These are phyloP conservation scores for Leishmania braziliensis DNA, from an alignment of 208 protist species.

Conservation along the genomic window DNA sequence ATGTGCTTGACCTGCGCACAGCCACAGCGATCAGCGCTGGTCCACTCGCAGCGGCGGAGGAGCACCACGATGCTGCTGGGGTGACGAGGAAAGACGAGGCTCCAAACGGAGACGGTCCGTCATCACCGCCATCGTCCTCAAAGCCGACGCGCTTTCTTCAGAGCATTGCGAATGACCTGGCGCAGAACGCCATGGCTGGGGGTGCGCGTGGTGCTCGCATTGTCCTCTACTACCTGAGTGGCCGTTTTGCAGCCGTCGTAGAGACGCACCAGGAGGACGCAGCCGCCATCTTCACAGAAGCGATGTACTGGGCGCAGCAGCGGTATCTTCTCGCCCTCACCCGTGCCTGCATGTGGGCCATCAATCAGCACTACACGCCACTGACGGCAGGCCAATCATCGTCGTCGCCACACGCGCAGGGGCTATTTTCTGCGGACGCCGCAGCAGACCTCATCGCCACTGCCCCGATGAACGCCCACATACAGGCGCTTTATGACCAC, in stretches of 20 bases:
- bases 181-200: neutral
- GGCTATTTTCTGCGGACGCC: neutral
- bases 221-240: slow-evolving; percentile 27
- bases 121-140: neutral
- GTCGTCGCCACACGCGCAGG: neutral
- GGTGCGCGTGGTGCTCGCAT: slow-evolving; percentile 27
- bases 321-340: slow-evolving; percentile 20
- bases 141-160: slow-evolving; percentile 17
- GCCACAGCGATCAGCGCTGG: neutral
- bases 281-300: neutral
- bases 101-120: neutral
- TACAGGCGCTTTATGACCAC: slow-evolving; percentile 46
- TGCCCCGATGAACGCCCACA: slow-evolving; percentile 15
- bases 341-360: slow-evolving; percentile 21
- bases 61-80: neutral
- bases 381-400: neutral
- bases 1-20: slow-evolving; percentile 18
- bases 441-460: slow-evolving; percentile 13
- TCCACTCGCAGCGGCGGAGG: neutral
- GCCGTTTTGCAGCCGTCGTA: slow-evolving; percentile 6
- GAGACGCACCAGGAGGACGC: slow-evolving; percentile 4
- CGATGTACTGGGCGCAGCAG: slow-evolving; percentile 34
- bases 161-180: slow-evolving; percentile 14
- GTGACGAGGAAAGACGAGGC: neutral
- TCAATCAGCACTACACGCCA: slow-evolving; percentile 21